phyloP scores from a whole-genome alignment of 345 rosid species.

The Excoecaria cochinchinensis region DNA sequence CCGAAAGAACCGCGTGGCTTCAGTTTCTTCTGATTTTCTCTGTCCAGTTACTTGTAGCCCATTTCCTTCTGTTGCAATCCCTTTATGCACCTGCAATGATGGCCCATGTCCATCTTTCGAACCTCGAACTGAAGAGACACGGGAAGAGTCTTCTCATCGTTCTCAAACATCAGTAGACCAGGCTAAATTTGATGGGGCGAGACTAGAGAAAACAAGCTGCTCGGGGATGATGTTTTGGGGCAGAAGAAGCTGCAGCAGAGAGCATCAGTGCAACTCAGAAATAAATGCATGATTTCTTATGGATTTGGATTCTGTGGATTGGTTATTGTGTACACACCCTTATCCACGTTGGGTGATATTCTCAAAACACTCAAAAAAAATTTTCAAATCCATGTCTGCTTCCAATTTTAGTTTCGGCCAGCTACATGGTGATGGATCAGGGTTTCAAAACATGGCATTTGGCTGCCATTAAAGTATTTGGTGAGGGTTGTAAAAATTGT shows the following conservation, averaged over 20 bases:
- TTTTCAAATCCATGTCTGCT: slow-evolving; percentile 31
- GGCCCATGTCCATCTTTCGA: slow-evolving; percentile 82
- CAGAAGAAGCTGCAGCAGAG: slow-evolving; percentile 97
- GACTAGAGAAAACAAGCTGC: slow-evolving; percentile 81
- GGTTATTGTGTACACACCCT: neutral
- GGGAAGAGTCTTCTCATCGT: slow-evolving; percentile 45
- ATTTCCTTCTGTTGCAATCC: slow-evolving; percentile 83
- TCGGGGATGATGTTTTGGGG: slow-evolving; percentile 99
- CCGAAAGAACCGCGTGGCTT: slow-evolving; percentile 62
- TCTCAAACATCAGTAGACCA: slow-evolving; percentile 50
- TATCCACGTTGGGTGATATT: neutral
- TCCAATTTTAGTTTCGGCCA: slow-evolving; percentile 23
- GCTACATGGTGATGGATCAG: slow-evolving; percentile 27
- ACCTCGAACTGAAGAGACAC: slow-evolving; percentile 52
- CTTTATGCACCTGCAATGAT: slow-evolving; percentile 83
- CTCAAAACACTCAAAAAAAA: neutral
- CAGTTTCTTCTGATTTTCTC: slow-evolving; percentile 78
- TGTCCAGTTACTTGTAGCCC: slow-evolving; percentile 96
- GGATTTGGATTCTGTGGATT: neutral
- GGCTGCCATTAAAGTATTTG: slow-evolving; percentile 15
- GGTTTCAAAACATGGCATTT: slow-evolving; percentile 20
- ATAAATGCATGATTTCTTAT: slow-evolving; percentile 62
- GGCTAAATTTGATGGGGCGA: slow-evolving; percentile 70
- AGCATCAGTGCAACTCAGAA: slow-evolving; percentile 95
- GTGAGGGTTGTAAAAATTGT: slow-evolving; percentile 28